phyloP scores from a whole-genome alignment of 345 rosid species.

The Gossypium rotundifolium region DNA sequence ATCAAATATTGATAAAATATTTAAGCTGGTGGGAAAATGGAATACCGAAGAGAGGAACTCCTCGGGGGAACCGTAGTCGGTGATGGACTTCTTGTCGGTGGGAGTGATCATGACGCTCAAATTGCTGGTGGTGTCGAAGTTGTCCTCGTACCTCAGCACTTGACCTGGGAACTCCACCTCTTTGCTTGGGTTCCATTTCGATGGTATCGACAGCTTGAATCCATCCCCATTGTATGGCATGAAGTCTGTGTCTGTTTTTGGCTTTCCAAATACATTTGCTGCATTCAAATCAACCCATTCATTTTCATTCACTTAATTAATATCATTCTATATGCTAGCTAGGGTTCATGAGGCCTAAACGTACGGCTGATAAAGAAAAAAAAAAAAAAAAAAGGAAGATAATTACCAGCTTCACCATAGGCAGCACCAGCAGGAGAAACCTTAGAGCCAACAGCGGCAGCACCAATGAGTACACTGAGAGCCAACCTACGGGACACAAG shows the following conservation, averaged over 20 bases:
- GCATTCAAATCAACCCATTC: slow-evolving; percentile 16
- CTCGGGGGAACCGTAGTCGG: slow-evolving; percentile 78
- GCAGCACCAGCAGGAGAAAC: slow-evolving; percentile 95
- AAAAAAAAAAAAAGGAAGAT: background rate
- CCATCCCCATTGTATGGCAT: slow-evolving; percentile 62
- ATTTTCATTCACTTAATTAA: too few relatives aligned
- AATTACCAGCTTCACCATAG: slow-evolving; percentile 86
- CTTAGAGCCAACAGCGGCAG: slow-evolving; percentile 74
- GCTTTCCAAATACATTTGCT: slow-evolving; percentile 94
- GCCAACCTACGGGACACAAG: slow-evolving; percentile 72
- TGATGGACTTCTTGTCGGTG: slow-evolving; percentile 78
- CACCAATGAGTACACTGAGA: slow-evolving; percentile 69
- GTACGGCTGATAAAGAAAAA: too few relatives aligned
- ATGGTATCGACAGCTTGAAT: slow-evolving; percentile 63
- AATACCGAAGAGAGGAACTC: slow-evolving; percentile 54
- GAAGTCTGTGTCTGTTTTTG: slow-evolving; percentile 78
- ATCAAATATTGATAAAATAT: too few relatives aligned
- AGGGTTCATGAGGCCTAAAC: too few relatives aligned
- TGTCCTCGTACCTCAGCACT: slow-evolving; percentile 84
- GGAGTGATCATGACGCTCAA: slow-evolving; percentile 62
- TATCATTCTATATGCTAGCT: too few relatives aligned
- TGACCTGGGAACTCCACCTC: slow-evolving; percentile 89
- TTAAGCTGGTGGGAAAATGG: background rate
- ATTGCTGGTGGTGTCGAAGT: slow-evolving; percentile 63
- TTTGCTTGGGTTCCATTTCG: slow-evolving; percentile 97